A percentile compares a stretch with the other conserved stretches of the same genome.
phyloP scores from a whole-genome alignment of 2,329 filamentous ascomycete genomes.

The Corynespora cassiicola region DNA sequence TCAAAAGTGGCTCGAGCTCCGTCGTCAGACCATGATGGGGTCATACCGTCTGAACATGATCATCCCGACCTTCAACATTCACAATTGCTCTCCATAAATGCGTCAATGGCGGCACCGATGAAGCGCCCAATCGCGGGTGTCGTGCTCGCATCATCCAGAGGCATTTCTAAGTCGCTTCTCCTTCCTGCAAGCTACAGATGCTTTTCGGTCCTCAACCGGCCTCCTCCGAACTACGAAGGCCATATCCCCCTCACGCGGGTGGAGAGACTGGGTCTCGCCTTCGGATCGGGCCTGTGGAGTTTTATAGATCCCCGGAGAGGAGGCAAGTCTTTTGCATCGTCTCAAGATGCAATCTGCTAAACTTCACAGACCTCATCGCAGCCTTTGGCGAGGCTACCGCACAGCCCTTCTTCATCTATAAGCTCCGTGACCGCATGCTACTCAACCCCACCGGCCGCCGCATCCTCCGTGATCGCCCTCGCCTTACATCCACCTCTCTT shows the following conservation, averaged over 20 bases:
- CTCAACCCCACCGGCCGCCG: constrained; percentile 80
- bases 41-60: constrained; percentile 6
- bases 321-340: constrained; percentile 55
- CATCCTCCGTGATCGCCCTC: constrained; percentile 87
- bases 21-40: constrained; percentile 16
- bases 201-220: constrained; percentile 87
- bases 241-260: constrained; percentile 85
- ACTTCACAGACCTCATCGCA: constrained; percentile 80
- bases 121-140: constrained; percentile 10
- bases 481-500: constrained; percentile 78
- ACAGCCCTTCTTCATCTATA: constrained; percentile 92
- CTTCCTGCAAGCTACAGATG: constrained; percentile 45
- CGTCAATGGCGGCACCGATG: constrained; percentile 20
- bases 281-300: constrained; percentile 66
- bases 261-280: constrained; percentile 75
- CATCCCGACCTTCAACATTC: constrained; percentile 1
- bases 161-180: constrained; percentile 8
- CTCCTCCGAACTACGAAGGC: constrained; percentile 85
- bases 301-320: constrained; percentile 79
- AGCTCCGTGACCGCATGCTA: constrained; percentile 92
- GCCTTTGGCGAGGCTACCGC: constrained; percentile 93
- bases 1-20: constrained; percentile 9
- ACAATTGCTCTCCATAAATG: neutral
- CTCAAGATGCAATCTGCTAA: neutral
- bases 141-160: constrained; percentile 7